Conservation (phyloP, 2,329 filamentous ascomycete genomes). For the Zopfia rhizophila region DNA sequence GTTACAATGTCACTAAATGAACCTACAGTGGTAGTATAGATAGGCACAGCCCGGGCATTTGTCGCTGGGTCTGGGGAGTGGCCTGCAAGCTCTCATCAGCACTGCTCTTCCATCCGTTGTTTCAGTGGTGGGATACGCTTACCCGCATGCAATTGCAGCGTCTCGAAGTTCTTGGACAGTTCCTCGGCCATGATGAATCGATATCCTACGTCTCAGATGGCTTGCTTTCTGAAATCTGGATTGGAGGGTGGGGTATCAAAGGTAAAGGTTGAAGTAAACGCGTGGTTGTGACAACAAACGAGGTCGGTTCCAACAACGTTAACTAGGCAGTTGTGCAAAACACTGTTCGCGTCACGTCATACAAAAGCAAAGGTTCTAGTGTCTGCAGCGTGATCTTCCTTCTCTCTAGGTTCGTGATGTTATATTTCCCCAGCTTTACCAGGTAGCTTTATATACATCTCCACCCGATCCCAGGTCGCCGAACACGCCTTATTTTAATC, state of each 20-base stretch:
- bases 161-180: conserved; percentile 59
- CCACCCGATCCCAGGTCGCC: neutral
- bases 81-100: conserved; percentile 57
- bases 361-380: conserved; percentile 13
- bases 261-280: neutral
- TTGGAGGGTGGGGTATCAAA: neutral
- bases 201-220: conserved; percentile 24
- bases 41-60: conserved; percentile 90
- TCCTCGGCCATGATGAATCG: conserved; percentile 50
- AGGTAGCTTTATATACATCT: neutral
- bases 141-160: conserved; percentile 63
- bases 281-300: neutral
- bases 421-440: too few relatives aligned
- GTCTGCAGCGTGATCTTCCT: too few relatives aligned
- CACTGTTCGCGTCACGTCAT: conserved; percentile 37
- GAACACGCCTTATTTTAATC: too few relatives aligned
- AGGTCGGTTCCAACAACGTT: too few relatives aligned
- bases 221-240: conserved; percentile 33
- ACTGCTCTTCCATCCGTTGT: neutral
- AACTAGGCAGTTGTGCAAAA: conserved; percentile 26
- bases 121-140: conserved; percentile 18
- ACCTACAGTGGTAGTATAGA: conserved; percentile 86
- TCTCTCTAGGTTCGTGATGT: too few relatives aligned
- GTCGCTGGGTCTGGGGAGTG: conserved; percentile 83
- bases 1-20: neutral